Percentiles rank a stretch among this genome's conserved stretches.
Conservation (phyloP, 257 asterid species). For the Nyctanthes arbortristis region DNA sequence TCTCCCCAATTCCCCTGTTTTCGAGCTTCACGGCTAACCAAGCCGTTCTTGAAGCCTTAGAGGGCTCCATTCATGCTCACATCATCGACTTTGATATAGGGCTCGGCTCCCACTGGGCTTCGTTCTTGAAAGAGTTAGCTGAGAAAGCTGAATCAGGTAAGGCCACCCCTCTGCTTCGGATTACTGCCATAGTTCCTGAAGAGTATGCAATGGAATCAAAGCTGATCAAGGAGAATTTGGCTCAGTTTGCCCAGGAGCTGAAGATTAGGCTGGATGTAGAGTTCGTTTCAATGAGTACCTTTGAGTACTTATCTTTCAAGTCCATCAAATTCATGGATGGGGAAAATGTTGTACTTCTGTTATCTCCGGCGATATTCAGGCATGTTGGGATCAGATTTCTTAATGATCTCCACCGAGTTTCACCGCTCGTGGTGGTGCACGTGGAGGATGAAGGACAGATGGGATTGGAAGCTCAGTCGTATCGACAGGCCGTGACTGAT, state of each 20-base stretch:
- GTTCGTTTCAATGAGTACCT: slow-evolving; percentile 50
- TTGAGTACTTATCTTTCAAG: slow-evolving; percentile 66
- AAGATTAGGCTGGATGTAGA: slow-evolving; percentile 67
- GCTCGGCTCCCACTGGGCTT: slow-evolving; percentile 76
- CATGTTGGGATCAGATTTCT: slow-evolving; percentile 68
- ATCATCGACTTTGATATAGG: slow-evolving; percentile 80
- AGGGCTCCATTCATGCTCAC: slow-evolving; percentile 61
- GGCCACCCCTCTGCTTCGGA: slow-evolving; percentile 41
- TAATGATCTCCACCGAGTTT: slow-evolving; percentile 61
- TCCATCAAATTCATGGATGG: slow-evolving; percentile 74
- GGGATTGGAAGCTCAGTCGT: slow-evolving; percentile 57
- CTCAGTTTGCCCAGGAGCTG: slow-evolving; percentile 72
- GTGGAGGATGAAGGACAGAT: slow-evolving; percentile 70
- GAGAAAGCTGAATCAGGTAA: slow-evolving; percentile 57
- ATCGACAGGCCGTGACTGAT: slow-evolving; percentile 72
- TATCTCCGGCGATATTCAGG: slow-evolving; percentile 74
- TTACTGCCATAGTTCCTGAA: slow-evolving; percentile 76
- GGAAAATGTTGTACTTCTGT: slow-evolving; percentile 61
- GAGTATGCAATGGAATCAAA: slow-evolving; percentile 67
- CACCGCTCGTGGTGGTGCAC: slow-evolving; percentile 86
- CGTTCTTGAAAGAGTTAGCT: slow-evolving; percentile 81
- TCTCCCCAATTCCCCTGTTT: slow-evolving; percentile 81
- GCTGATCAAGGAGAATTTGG: slow-evolving; percentile 58
- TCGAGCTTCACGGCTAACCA: slow-evolving; percentile 88
- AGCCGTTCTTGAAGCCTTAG: slow-evolving; percentile 80